These are phyloP conservation scores for Pyrenochaeta sp. DNA, from an alignment of 2,329 filamentous ascomycete genomes.

Conservation along the genomic window DNA sequence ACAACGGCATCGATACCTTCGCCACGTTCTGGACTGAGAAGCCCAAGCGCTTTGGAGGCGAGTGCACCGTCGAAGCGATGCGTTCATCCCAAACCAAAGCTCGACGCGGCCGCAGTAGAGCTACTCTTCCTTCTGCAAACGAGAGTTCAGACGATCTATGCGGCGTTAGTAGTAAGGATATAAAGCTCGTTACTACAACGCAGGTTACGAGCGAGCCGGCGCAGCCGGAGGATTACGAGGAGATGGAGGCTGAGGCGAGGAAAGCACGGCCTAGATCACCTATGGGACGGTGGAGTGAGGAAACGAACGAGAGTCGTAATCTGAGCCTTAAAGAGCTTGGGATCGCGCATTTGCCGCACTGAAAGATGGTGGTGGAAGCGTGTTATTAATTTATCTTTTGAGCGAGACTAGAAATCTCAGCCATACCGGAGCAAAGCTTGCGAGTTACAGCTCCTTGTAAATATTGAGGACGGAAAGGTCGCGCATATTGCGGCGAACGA, in stretches of 20 bases:
- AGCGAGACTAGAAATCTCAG: neutral
- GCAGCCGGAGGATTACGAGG: constrained; percentile 42
- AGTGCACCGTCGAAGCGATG: constrained; percentile 53
- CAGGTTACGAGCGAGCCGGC: constrained; percentile 45
- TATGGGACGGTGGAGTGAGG: constrained; percentile 44
- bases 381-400: no score
- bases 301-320: constrained; percentile 27
- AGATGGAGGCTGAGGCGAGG: constrained; percentile 39
- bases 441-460: neutral
- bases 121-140: constrained; percentile 24
- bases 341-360: constrained; percentile 8
- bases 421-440: neutral
- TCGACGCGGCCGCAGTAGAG: constrained; percentile 23
- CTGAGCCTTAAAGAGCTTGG: constrained; percentile 21
- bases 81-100: constrained; percentile 1
- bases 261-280: constrained; percentile 38
- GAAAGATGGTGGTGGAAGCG: neutral
- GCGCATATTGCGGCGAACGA: neutral
- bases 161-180: constrained; percentile 32
- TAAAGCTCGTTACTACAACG: constrained; percentile 48
- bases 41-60: constrained; percentile 54
- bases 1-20: constrained; percentile 49
- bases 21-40: constrained; percentile 43
- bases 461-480: neutral
- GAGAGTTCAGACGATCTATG: constrained; percentile 42